Evolutionary conservation across 495 filamentous ascomycete species (phyloP), one percentile per base, ranked within the genome.

Genomic region (Penicillium waksmanii): DNA sequence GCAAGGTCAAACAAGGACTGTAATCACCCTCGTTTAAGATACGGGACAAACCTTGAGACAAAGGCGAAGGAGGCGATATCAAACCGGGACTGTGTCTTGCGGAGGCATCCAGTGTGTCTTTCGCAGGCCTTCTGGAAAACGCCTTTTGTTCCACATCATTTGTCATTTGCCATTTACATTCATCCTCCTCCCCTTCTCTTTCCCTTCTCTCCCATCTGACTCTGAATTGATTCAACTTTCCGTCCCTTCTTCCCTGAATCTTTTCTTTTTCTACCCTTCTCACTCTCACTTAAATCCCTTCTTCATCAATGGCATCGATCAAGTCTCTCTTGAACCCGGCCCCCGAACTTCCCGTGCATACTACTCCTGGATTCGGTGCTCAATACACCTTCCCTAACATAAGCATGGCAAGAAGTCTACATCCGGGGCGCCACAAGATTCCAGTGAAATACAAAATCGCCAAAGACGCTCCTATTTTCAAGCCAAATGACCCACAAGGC

Each of bases 391-490:
- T 27, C 9, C 21, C 46, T 7, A 48, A 3, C 11, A 27, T 48
- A n/a, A 12, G 15, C 11, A n/a, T n/a, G 21, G 19, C 46, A 13
- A 62, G 63, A 23, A 48, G 21, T 18, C 15, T 27, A 25, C 19
- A 27, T 3, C 46, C 46, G 5, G 46, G 46, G 10, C 46, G 46
- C 12, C 46, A 48, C 15, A 62, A 61, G 42, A 62, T 60, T 25
- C 50, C 57, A 15, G 46, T 3, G 11, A 48, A 27, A n/a, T 19
- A 48, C 21, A 86, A 86, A 63, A 63, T 78, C 64, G 75, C 81
- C 43, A 89, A 89, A 66, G 84, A 89, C 56, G 77, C 83, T 33
- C 81, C 85, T 1, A 68, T 85, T 5, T 83, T 88, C 61, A 72
- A 77, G 0, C 84, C 79, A 54, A 82, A 82, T 40, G 83, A 80